Evolutionary conservation across 2,329 filamentous ascomycete species (phyloP).

Genomic region (Grosmannia serpens): DNA sequence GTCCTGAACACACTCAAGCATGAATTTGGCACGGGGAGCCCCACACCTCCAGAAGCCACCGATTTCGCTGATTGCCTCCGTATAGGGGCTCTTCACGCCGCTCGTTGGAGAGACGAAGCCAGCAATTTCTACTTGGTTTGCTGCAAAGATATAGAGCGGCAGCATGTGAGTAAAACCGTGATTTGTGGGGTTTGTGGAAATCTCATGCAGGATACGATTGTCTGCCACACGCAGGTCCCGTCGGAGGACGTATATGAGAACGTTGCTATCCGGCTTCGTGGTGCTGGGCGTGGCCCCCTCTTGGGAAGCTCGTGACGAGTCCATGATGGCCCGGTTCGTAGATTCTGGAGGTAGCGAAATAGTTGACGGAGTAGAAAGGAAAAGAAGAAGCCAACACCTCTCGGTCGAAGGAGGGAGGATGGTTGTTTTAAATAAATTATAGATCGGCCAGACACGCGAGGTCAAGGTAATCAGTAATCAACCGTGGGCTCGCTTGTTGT

Average conservation of each 20-base stretch:
- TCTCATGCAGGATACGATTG: constrained; percentile 58
- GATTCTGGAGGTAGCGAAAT: neutral
- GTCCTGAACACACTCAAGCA: constrained; percentile 63
- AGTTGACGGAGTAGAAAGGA: too few relatives aligned
- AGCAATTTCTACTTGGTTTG: constrained; percentile 62
- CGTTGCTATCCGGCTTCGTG: constrained; percentile 20
- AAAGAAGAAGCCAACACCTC: too few relatives aligned
- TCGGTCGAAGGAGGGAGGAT: too few relatives aligned
- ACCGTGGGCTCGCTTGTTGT: too few relatives aligned
- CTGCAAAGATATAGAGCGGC: constrained; percentile 57
- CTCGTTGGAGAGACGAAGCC: constrained; percentile 50
- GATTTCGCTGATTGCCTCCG: constrained; percentile 53
- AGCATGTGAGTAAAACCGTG: constrained; percentile 54
- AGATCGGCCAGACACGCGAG: too few relatives aligned
- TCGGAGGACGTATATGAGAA: constrained; percentile 61
- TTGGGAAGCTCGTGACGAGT: neutral
- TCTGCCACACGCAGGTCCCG: constrained; percentile 63
- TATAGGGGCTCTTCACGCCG: constrained; percentile 47
- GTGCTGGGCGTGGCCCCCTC: neutral
- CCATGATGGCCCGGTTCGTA: neutral
- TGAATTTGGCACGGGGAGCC: constrained; percentile 58
- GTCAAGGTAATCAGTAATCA: too few relatives aligned
- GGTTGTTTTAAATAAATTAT: too few relatives aligned
- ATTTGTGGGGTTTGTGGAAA: constrained; percentile 24
- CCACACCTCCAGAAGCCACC: constrained; percentile 64